phyloP scores from a whole-genome alignment of 345 rosid species.

The Gossypium raimondii region DNA sequence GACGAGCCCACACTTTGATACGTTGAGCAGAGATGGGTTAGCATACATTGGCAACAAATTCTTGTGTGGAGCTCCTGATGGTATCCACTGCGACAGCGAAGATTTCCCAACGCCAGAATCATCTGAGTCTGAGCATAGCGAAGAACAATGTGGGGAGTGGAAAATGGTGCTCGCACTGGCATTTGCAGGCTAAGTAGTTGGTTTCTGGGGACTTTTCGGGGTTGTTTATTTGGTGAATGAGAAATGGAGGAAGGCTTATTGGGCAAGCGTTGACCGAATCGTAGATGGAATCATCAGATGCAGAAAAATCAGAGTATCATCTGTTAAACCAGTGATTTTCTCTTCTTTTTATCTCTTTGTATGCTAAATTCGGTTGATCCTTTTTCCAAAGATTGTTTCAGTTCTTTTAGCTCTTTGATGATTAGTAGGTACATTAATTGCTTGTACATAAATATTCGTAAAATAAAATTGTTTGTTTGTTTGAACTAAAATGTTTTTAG shows the following conservation, averaged over 20 bases:
- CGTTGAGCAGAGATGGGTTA: constrained; percentile 20
- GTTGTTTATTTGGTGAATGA: constrained; percentile 13
- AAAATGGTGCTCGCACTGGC: neutral
- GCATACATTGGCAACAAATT: constrained; percentile 20
- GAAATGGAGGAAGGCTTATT: constrained; percentile 15
- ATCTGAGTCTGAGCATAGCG: neutral
- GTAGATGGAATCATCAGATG: neutral
- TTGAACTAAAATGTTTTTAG: too few relatives aligned
- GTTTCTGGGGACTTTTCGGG: constrained; percentile 22
- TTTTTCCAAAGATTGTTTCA: neutral
- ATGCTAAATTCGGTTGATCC: neutral
- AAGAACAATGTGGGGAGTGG: neutral
- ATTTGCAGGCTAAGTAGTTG: constrained; percentile 20
- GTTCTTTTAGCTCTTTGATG: too few relatives aligned
- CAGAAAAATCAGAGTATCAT: neutral
- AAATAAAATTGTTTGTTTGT: too few relatives aligned
- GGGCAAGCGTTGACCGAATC: constrained; percentile 15
- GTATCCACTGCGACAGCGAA: neutral
- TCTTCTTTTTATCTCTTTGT: neutral
- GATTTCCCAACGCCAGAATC: neutral
- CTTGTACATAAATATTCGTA: too few relatives aligned
- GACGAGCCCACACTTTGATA: constrained; percentile 19
- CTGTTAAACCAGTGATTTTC: too few relatives aligned
- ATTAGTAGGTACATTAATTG: too few relatives aligned
- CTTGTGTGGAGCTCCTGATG: constrained; percentile 20